Evolutionary conservation across 2,329 filamentous ascomycete species (phyloP).

Genomic region (Decorospora gaudefroyi): DNA sequence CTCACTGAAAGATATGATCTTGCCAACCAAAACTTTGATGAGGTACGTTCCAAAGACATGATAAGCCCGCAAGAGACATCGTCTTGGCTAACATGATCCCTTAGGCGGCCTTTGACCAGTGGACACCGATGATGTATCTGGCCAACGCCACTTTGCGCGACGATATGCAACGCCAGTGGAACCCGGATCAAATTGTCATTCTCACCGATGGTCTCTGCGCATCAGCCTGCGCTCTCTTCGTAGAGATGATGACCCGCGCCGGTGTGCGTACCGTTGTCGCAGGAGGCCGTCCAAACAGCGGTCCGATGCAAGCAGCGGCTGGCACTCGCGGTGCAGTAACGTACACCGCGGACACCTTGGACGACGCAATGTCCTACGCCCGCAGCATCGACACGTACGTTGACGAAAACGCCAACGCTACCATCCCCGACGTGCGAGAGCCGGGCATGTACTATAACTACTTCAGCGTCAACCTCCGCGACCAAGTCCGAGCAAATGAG

Average conservation of each 20-base stretch:
- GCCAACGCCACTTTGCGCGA: neutral
- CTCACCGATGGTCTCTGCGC: constrained; percentile 60
- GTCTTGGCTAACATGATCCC: too few species aligned
- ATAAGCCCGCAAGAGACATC: too few species aligned
- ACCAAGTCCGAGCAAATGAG: constrained; percentile 44
- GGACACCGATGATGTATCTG: constrained; percentile 24
- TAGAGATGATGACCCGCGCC: constrained; percentile 53
- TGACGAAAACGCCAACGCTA: constrained; percentile 1
- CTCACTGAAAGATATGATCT: constrained; percentile 22
- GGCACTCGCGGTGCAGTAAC: constrained; percentile 61
- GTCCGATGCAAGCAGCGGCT: constrained; percentile 48
- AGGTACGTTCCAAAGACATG: constrained; percentile 1
- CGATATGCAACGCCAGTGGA: neutral
- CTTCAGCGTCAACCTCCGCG: constrained; percentile 45
- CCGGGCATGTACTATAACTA: constrained; percentile 32
- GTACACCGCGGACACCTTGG: constrained; percentile 37
- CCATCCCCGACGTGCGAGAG: constrained; percentile 11
- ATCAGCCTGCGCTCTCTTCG: constrained; percentile 61
- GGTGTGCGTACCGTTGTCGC: constrained; percentile 59
- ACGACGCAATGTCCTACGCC: constrained; percentile 17
- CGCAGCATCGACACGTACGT: constrained; percentile 5
- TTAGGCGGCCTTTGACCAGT: neutral
- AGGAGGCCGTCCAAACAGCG: constrained; percentile 60
- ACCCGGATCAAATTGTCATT: constrained; percentile 3
- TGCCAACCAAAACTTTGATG: neutral